phyloP scores from a whole-genome alignment of 345 rosid genomes.

The Aquilaria sinensis region DNA sequence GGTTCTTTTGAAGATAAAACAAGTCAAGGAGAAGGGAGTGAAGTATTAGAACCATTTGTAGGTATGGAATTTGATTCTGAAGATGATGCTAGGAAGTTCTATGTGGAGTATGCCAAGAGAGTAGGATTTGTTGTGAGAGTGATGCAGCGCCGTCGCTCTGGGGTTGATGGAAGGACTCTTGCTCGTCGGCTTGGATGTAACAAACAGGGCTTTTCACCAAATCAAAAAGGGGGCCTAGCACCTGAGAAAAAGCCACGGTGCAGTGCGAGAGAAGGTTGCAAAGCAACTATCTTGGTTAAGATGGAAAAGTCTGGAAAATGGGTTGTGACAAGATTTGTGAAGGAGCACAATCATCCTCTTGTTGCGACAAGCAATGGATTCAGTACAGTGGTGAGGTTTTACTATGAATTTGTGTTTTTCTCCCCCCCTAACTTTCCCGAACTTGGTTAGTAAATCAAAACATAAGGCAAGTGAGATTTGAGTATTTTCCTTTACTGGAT shows the following conservation, averaged over 20 bases:
- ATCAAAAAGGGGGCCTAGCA: conserved; percentile 30
- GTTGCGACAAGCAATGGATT: conserved; percentile 38
- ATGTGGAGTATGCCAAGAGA: conserved; percentile 54
- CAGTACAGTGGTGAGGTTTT: conserved; percentile 39
- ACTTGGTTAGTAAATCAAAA: too few relatives aligned
- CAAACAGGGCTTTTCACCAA: conserved; percentile 75
- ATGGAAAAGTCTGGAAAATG: conserved; percentile 81
- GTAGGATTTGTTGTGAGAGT: conserved; percentile 67
- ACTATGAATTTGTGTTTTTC: not conserved
- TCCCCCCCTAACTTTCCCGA: too few relatives aligned
- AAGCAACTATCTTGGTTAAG: conserved; percentile 70
- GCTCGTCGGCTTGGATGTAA: conserved; percentile 84
- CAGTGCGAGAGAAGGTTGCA: conserved; percentile 80
- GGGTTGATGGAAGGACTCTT: conserved; percentile 69
- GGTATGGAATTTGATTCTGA: conserved; percentile 84
- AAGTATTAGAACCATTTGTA: conserved; percentile 49
- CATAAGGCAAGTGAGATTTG: too few relatives aligned
- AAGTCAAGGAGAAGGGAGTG: conserved; percentile 25
- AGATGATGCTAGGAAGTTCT: conserved; percentile 63
- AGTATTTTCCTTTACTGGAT: too few relatives aligned
- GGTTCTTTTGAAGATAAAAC: conserved; percentile 31
- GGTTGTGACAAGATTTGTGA: conserved; percentile 74
- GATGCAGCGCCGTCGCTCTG: conserved; percentile 81
- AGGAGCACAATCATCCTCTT: conserved; percentile 74
- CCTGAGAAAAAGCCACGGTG: conserved; percentile 50